Evolutionary conservation across 2,329 filamentous ascomycete genomes (phyloP).

Genomic region (Daldinia sp.): DNA sequence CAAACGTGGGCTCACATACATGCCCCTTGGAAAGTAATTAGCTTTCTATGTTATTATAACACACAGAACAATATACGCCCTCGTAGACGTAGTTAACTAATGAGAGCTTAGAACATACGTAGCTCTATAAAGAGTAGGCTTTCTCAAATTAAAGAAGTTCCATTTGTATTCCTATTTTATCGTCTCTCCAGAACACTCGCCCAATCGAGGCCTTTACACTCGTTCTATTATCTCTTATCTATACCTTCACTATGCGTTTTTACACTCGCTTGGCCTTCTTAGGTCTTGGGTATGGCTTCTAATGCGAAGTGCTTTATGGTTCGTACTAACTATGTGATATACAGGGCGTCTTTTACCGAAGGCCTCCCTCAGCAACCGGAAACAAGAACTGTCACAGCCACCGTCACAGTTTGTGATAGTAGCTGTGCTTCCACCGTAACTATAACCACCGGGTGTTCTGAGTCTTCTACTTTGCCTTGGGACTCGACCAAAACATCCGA

Average conservation of each 20-base stretch:
- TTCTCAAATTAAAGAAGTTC: slow-evolving; percentile 1
- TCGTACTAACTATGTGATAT: slow-evolving; percentile 29
- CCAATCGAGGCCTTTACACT: slow-evolving; percentile 37
- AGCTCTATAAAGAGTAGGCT: slow-evolving; percentile 31
- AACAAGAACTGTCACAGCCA: slow-evolving; percentile 37
- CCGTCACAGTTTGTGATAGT: slow-evolving; percentile 42
- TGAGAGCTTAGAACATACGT: not conserved
- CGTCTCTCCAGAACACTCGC: slow-evolving; percentile 10
- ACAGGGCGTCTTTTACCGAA: slow-evolving; percentile 38
- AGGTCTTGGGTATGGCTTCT: slow-evolving; percentile 40
- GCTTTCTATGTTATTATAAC: slow-evolving; percentile 23
- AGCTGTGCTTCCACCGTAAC: slow-evolving; percentile 43
- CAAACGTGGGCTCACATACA: slow-evolving; percentile 25
- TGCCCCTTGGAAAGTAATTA: slow-evolving; percentile 12
- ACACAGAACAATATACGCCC: slow-evolving; percentile 12
- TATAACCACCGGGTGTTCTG: slow-evolving; percentile 40
- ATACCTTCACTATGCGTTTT: slow-evolving; percentile 38
- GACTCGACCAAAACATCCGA: slow-evolving; percentile 27
- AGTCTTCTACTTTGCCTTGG: slow-evolving; percentile 19
- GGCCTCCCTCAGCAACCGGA: slow-evolving; percentile 36
- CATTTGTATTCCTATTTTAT: too few species aligned
- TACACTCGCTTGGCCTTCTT: slow-evolving; percentile 39
- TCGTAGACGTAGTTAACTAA: slow-evolving; percentile 24
- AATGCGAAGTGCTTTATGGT: not conserved
- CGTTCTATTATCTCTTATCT: slow-evolving; percentile 35